Base-by-base conservation (phyloP, 495 filamentous ascomycete species). In the Chaetomium fimeti region DNA sequence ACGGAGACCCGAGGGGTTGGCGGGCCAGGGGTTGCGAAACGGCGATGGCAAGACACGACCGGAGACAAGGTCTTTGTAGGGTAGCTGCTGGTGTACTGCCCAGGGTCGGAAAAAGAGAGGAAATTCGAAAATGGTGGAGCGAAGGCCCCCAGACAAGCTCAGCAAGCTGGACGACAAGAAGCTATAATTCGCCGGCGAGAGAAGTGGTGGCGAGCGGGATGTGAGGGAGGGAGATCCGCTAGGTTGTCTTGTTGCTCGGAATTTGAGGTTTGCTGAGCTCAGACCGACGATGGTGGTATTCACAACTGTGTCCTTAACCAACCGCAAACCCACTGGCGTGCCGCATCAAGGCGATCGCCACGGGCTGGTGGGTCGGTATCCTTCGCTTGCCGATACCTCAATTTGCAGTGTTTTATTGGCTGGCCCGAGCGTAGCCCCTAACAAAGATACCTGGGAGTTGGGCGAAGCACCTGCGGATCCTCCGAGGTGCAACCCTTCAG, bases 241-340 rank as follows among this genome's bases (percentile, higher is more conserved):
- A n/a, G n/a, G n/a, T n/a, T n/a, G n/a, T n/a, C n/a, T 58, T 18
- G 16, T 43, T 40, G 38, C 5, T 24, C 60, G 36, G 65, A 51
- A 42, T 65, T 67, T 67, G 63, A 64, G 57, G 57, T 58, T 36
- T 54, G 66, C 29, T 70, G 66, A 59, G 66, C 65, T 67, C 65
- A 66, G 60, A 64, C 57, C 47, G 52, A 22, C 40, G 49, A 38
- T 38, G 56, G 48, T 66, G 58, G 61, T 66, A 69, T 71, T 61
- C 64, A 69, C 69, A 73, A 73, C 71, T 73, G 71, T 73, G 71
- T 73, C 71, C 71, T 73, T 52, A 71, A 72, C 64, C 65, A 68
- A 62, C 58, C 28, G 61, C 2, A 63, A 61, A 51, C 57, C 61
- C 29, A 38, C 45, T 25, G 49, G 13, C 32, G 32, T 45, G 49